A percentile compares a stretch with the other conserved stretches of the same genome.
phyloP scores from a whole-genome alignment of 164 flowering plant species.

The Sextonia rubra region DNA sequence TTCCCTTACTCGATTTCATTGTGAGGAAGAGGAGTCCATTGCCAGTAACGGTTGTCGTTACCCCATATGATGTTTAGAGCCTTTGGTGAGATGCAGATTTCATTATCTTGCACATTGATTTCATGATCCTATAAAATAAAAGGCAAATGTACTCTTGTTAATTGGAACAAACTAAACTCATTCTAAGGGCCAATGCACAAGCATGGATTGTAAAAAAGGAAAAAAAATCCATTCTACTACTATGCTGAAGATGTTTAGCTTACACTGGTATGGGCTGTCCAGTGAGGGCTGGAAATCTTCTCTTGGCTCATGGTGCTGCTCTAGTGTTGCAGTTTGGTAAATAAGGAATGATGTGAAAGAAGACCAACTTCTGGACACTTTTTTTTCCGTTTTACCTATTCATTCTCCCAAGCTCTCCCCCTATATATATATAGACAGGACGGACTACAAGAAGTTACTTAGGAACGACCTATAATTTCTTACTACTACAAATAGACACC shows the following conservation, averaged over 20 bases:
- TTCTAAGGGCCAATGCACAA: background rate
- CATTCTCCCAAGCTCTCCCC: too few relatives aligned
- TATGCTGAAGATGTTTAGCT: background rate
- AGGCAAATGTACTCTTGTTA: background rate
- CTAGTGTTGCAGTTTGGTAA: background rate
- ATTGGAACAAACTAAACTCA: background rate
- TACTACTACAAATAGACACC: too few relatives aligned
- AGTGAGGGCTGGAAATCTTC: background rate
- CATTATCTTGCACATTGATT: background rate
- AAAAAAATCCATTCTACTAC: background rate
- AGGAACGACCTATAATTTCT: too few relatives aligned
- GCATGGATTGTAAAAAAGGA: background rate
- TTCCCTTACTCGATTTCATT: background rate
- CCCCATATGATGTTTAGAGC: conserved; percentile 20
- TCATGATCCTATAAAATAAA: background rate
- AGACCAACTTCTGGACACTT: background rate
- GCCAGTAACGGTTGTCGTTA: conserved; percentile 18
- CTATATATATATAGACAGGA: too few relatives aligned
- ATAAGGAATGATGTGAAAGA: background rate
- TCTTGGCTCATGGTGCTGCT: background rate
- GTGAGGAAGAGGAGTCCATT: conserved; percentile 10
- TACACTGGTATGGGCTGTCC: background rate
- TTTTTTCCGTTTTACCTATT: too few relatives aligned
- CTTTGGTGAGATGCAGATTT: conserved; percentile 6
- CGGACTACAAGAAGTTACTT: too few relatives aligned